phyloP scores from a whole-genome alignment of 1,139 yeast species.

The Tardiomyces digboiensis region DNA sequence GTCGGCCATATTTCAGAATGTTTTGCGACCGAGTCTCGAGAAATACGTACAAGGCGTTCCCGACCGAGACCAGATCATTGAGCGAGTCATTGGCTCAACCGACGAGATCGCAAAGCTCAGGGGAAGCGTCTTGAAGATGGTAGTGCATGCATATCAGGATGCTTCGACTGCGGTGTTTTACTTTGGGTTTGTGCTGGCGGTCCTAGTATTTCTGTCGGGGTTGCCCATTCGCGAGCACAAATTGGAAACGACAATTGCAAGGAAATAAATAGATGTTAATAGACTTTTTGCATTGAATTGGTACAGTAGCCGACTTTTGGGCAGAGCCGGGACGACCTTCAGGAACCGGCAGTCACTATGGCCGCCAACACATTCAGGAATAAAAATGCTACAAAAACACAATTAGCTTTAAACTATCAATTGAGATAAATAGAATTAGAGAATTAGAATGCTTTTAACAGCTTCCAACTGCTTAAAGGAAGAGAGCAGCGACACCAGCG shows the following conservation, averaged over 20 bases:
- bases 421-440: neutral
- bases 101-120: constrained; percentile 34
- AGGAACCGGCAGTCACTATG: too few species aligned
- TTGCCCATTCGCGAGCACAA: neutral
- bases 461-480: neutral
- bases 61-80: constrained; percentile 30
- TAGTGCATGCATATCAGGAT: neutral
- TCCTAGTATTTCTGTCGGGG: neutral
- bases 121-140: neutral
- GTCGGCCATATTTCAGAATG: constrained; percentile 51
- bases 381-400: neutral
- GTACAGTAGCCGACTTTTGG: too few species aligned
- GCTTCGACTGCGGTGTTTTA: neutral
- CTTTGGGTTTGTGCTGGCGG: neutral
- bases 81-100: constrained; percentile 44
- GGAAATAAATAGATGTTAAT: neutral
- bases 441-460: neutral
- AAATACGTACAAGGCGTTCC: constrained; percentile 19
- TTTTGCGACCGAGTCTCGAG: constrained; percentile 25
- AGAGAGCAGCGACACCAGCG: neutral
- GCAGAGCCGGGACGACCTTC: too few species aligned
- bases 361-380: neutral
- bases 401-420: neutral
- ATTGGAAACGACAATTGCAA: neutral
- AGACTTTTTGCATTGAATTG: too few species aligned